Evolutionary conservation across 2,329 filamentous ascomycete species (phyloP).

Genomic region (Fusarium devonianum): DNA sequence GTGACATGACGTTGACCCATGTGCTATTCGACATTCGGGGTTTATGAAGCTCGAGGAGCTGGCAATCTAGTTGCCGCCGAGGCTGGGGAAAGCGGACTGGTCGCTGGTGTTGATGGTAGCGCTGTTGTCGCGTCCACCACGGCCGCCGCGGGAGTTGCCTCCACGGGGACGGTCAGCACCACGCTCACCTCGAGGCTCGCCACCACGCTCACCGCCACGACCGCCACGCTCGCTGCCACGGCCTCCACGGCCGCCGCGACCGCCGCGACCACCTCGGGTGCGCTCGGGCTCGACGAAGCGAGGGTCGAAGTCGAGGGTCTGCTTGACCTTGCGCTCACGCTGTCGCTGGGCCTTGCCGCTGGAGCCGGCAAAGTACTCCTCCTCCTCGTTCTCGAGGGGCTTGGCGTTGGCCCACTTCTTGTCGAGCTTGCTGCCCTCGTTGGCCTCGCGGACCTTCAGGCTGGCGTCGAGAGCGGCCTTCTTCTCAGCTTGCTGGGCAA

Average conservation of each 20-base stretch:
- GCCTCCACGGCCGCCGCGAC: slow-evolving; percentile 51
- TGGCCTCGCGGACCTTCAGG: slow-evolving; percentile 83
- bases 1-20: slow-evolving; percentile 39
- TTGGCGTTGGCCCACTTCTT: slow-evolving; percentile 95
- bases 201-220: slow-evolving; percentile 51
- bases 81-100: slow-evolving; percentile 66
- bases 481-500: slow-evolving; percentile 75
- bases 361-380: slow-evolving; percentile 78
- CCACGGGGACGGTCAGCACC: slow-evolving; percentile 45
- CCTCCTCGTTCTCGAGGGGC: slow-evolving; percentile 70
- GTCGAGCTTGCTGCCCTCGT: slow-evolving; percentile 86
- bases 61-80: slow-evolving; percentile 59
- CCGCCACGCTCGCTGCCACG: slow-evolving; percentile 55
- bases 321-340: slow-evolving; percentile 92
- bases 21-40: slow-evolving; percentile 27
- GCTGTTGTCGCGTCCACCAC: slow-evolving; percentile 38
- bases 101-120: slow-evolving; percentile 64
- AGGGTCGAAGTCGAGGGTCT: slow-evolving; percentile 86
- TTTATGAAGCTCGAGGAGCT: slow-evolving; percentile 21
- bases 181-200: slow-evolving; percentile 39
- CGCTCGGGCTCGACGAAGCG: slow-evolving; percentile 77
- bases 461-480: slow-evolving; percentile 71
- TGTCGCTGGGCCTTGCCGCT: slow-evolving; percentile 83
- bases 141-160: slow-evolving; percentile 34
- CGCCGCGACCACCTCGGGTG: slow-evolving; percentile 52